Conservation (phyloP, 208 protist species). For the Leishmania braziliensis region DNA sequence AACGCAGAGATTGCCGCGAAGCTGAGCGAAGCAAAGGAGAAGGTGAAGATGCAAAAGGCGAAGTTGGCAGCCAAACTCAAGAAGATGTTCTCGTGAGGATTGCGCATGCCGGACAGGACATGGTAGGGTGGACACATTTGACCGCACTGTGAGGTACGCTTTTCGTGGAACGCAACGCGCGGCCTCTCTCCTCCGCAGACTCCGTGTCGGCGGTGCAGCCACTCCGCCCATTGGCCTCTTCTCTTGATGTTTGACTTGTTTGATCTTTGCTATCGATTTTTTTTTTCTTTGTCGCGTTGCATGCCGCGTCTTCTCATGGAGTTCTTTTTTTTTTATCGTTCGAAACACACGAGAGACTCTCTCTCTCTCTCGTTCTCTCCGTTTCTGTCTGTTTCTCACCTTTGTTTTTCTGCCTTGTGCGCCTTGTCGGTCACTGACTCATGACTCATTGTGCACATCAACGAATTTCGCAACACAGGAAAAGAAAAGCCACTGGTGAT, state of each 20-base stretch:
- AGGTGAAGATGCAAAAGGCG: constrained; percentile 71
- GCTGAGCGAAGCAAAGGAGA: constrained; percentile 79
- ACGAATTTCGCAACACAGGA: neutral
- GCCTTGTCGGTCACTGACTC: neutral
- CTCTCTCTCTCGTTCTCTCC: constrained; percentile 19
- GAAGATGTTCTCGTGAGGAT: constrained; percentile 88
- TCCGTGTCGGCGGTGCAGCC: neutral
- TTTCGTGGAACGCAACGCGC: constrained; percentile 10
- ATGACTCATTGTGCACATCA: neutral
- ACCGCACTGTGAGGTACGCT: constrained; percentile 8
- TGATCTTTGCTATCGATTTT: neutral
- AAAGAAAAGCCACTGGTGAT: neutral
- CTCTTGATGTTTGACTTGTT: neutral
- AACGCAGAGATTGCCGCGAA: constrained; percentile 73
- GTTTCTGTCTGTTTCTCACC: neutral
- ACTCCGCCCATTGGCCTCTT: neutral
- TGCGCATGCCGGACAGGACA: neutral
- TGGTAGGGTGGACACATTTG: neutral
- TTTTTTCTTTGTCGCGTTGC: neutral
- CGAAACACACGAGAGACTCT: neutral
- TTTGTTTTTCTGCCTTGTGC: neutral
- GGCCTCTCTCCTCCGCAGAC: neutral
- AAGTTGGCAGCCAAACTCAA: constrained; percentile 82
- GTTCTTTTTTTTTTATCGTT: constrained; percentile 23
- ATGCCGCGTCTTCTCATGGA: neutral